Percentiles rank a stretch among this genome's conserved stretches.
These are phyloP conservation scores for Beauveria scarabaeidicola DNA, from an alignment of 2,329 filamentous ascomycete species.

Conservation along the genomic window DNA sequence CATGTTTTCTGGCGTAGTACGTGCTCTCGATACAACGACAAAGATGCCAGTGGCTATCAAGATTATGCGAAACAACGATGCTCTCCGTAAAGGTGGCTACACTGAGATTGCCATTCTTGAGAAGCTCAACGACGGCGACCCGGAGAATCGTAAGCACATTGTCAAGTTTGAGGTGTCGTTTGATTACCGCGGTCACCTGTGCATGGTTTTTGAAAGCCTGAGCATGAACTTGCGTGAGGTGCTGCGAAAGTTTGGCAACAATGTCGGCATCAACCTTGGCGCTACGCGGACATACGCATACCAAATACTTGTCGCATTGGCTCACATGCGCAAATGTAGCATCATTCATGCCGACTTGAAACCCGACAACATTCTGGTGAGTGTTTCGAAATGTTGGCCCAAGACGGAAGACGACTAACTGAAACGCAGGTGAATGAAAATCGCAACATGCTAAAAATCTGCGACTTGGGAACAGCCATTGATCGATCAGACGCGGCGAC, in stretches of 20 bases:
- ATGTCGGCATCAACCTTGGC: conserved; percentile 81
- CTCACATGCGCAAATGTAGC: conserved; percentile 82
- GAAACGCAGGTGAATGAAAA: conserved; percentile 60
- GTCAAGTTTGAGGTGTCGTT: conserved; percentile 82
- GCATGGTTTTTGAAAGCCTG: conserved; percentile 94
- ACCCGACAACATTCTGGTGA: conserved; percentile 88
- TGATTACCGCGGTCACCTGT: conserved; percentile 90
- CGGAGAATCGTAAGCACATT: conserved; percentile 83
- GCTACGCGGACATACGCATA: conserved; percentile 85
- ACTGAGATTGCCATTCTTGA: conserved; percentile 92
- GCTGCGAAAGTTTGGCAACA: conserved; percentile 89
- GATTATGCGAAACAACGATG: conserved; percentile 94
- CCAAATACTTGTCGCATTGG: conserved; percentile 86
- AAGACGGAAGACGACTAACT: conserved; percentile 18
- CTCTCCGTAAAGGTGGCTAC: conserved; percentile 80
- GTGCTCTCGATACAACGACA: conserved; percentile 68
- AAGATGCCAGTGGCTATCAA: conserved; percentile 86
- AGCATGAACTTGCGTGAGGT: conserved; percentile 90
- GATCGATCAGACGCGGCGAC: conserved; percentile 69
- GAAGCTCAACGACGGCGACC: conserved; percentile 76
- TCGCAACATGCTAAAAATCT: conserved; percentile 82
- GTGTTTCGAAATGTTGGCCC: conserved; percentile 14
- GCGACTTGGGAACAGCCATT: conserved; percentile 92
- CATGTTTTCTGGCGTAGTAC: conserved; percentile 94
- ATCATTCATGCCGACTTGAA: conserved; percentile 95